These are phyloP conservation scores for Hemerocallis citrina DNA, from an alignment of 106 monocot species.

Conservation along the genomic window DNA sequence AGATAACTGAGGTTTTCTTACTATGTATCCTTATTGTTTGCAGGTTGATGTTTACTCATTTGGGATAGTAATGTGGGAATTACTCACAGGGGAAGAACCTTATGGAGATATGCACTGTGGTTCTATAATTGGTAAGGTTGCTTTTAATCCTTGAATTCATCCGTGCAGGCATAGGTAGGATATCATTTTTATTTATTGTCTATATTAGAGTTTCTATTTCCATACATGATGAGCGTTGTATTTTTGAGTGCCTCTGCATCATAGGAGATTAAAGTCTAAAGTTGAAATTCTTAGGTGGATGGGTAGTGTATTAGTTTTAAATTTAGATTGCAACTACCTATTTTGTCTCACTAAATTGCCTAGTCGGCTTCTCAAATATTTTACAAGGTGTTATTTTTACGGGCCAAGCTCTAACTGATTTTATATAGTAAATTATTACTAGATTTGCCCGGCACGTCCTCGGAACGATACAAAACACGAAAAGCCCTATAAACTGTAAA, in stretches of 20 bases:
- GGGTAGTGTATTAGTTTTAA: not conserved
- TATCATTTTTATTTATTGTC: not conserved
- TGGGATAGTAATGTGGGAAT: constrained; percentile 97
- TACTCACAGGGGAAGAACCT: constrained; percentile 95
- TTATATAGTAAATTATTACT: not conserved
- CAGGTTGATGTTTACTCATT: constrained; percentile 98
- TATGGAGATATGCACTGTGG: constrained; percentile 77
- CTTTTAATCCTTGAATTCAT: not conserved
- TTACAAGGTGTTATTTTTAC: not conserved
- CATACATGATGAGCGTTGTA: not conserved
- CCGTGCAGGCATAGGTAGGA: not conserved
- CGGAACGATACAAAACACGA: not conserved
- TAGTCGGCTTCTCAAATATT: not conserved
- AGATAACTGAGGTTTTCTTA: not conserved
- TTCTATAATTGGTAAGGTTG: constrained; percentile 65
- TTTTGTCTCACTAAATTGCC: too few relatives aligned
- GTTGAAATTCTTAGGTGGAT: not conserved
- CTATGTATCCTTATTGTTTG: constrained; percentile 3
- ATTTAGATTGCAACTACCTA: not conserved
- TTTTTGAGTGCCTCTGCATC: not conserved
- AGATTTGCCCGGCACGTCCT: not conserved
- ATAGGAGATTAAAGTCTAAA: not conserved
- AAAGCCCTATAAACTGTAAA: too few relatives aligned
- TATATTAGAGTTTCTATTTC: not conserved
- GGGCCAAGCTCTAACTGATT: not conserved